Evolutionary conservation across 73 alveolate genomes (phyloP).

Genomic region (Paramecium primaurelia): DNA sequence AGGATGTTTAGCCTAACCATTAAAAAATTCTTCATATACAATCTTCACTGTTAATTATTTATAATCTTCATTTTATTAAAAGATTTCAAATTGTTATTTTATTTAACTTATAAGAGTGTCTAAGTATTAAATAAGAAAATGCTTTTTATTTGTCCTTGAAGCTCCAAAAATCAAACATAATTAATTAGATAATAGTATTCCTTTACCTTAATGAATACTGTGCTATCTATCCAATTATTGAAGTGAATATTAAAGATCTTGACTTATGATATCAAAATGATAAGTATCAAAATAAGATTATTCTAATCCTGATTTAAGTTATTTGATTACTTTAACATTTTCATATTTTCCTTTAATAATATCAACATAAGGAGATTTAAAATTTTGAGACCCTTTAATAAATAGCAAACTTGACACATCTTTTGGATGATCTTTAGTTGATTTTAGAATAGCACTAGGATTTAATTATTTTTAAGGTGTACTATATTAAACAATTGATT

Average conservation of each 20-base stretch:
- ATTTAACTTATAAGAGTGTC: background rate
- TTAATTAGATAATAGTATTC: background rate
- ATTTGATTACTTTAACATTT: background rate
- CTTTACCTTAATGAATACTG: conserved; percentile 13
- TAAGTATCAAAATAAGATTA: background rate
- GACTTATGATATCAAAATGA: background rate
- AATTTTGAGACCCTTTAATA: background rate
- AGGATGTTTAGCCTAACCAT: background rate
- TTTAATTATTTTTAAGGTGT: background rate
- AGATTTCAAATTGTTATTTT: background rate
- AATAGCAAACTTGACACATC: background rate
- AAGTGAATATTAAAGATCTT: background rate
- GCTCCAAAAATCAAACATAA: conserved; percentile 23
- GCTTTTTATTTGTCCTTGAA: conserved; percentile 4
- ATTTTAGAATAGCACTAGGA: conserved; percentile 29
- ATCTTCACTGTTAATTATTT: background rate
- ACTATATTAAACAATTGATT: background rate
- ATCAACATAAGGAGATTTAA: conserved; percentile 11
- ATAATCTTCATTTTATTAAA: background rate
- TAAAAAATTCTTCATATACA: background rate
- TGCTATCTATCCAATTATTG: background rate
- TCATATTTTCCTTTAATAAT: background rate
- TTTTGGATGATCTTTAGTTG: conserved; percentile 7
- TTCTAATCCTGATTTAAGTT: conserved; percentile 11
- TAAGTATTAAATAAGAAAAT: background rate